Percentiles rank a stretch among this genome's conserved stretches.
These are phyloP conservation scores for Ormosia emarginata DNA, from an alignment of 306 rosid species.

Conservation along the genomic window DNA sequence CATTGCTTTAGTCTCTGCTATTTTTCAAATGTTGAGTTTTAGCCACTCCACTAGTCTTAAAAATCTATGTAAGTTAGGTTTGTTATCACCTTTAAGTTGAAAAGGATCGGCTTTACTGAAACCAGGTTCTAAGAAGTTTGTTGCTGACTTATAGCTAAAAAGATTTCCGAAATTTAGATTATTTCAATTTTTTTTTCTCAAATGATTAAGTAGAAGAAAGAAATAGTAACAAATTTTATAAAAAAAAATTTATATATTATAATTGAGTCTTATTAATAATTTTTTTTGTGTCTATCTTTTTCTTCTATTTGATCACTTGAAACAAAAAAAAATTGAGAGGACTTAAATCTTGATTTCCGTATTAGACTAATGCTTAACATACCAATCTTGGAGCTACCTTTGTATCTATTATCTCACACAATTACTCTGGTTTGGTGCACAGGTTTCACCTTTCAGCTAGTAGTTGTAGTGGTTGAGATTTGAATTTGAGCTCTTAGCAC, in stretches of 20 bases:
- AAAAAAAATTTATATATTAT: too few relatives aligned
- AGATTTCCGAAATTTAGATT: too few relatives aligned
- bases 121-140: background rate
- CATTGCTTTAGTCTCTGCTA: background rate
- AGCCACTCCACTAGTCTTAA: background rate
- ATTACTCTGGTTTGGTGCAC: background rate
- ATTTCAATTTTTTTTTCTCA: too few relatives aligned
- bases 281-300: too few relatives aligned
- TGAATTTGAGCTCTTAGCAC: background rate
- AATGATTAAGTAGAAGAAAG: too few relatives aligned
- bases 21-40: constrained; percentile 3
- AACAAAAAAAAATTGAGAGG: too few relatives aligned
- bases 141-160: background rate
- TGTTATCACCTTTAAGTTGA: constrained; percentile 11
- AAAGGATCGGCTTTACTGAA: constrained; percentile 8
- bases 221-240: too few relatives aligned
- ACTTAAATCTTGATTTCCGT: background rate
- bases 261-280: too few relatives aligned
- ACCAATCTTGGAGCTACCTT: background rate
- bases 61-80: constrained; percentile 21
- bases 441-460: background rate
- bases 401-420: background rate
- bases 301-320: too few relatives aligned
- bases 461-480: background rate
- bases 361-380: background rate